A percentile compares a stretch with the other conserved stretches of the same genome.
These are phyloP conservation scores for Alternaria sp. DNA, from an alignment of 2,329 filamentous ascomycete species.

Conservation along the genomic window DNA sequence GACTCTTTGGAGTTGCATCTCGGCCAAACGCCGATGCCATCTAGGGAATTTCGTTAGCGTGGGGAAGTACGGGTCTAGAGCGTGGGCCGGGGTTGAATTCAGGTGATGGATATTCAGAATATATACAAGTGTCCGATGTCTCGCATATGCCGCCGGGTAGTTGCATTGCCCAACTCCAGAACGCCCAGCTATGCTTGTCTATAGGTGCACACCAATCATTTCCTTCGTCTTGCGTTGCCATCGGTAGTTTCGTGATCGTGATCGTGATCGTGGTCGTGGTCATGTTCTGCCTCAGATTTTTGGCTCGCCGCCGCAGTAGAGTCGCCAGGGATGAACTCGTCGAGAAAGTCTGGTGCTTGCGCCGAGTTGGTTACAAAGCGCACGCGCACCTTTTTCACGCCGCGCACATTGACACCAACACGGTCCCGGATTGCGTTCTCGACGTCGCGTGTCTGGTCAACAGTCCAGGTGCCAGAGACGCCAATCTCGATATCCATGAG, in stretches of 20 bases:
- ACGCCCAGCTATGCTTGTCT: constrained; percentile 32
- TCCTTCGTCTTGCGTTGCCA: constrained; percentile 28
- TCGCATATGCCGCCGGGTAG: constrained; percentile 23
- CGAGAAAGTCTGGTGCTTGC: constrained; percentile 65
- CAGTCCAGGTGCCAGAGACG: constrained; percentile 77
- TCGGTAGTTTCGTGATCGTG: constrained; percentile 31
- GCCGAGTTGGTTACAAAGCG: constrained; percentile 78
- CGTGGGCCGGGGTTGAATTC: neutral
- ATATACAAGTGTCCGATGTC: constrained; percentile 8
- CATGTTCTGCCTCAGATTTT: constrained; percentile 39
- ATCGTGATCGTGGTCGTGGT: constrained; percentile 34
- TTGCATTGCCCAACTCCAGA: constrained; percentile 27
- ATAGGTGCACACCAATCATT: constrained; percentile 25
- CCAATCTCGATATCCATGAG: constrained; percentile 87
- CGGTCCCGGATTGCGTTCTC: constrained; percentile 76
- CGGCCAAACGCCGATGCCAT: constrained; percentile 9
- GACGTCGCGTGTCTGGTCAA: constrained; percentile 71
- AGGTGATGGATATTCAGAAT: neutral
- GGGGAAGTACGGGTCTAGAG: constrained; percentile 2
- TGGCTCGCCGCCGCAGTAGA: constrained; percentile 38
- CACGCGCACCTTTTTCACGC: constrained; percentile 82
- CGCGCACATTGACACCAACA: constrained; percentile 78
- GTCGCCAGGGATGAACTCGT: constrained; percentile 65
- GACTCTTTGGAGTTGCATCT: constrained; percentile 1
- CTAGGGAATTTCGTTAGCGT: constrained; percentile 1